Conservation (phyloP, 2,329 filamentous ascomycete species). For the Amesomyces nigricolor region DNA sequence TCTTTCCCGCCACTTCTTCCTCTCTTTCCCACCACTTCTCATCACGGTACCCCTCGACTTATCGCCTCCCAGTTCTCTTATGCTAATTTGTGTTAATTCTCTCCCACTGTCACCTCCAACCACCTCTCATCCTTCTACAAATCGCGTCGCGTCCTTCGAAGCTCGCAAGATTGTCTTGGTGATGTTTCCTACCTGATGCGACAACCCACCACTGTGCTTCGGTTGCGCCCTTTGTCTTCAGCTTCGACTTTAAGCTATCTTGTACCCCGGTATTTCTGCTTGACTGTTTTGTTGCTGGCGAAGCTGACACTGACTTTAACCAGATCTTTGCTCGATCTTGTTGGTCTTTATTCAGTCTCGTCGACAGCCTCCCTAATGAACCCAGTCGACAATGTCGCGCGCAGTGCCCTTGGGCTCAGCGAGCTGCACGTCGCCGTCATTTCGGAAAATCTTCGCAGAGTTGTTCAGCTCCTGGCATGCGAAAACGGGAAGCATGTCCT, state of each 20-base stretch:
- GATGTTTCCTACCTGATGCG: neutral
- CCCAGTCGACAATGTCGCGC: neutral
- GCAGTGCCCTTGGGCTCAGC: neutral
- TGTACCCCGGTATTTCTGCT: no score
- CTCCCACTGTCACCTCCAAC: neutral
- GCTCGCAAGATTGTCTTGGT: neutral
- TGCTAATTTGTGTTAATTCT: neutral
- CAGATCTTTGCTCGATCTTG: no score
- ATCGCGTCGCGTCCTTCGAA: no score
- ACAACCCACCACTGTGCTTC: neutral
- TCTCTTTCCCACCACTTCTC: no score
- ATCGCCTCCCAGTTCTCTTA: neutral
- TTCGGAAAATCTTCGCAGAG: neutral
- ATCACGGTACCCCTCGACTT: no score
- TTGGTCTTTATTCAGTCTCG: no score
- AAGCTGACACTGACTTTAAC: no score
- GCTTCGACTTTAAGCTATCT: neutral
- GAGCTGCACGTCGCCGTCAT: slow-evolving; percentile 8
- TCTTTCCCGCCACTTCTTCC: no score
- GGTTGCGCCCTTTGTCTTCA: no score
- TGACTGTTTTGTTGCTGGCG: no score
- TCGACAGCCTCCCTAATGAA: neutral
- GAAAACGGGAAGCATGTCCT: neutral
- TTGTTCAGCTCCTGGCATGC: neutral
- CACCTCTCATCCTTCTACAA: no score